Base-by-base conservation (phyloP, 352 stramenopile genomes). In the Phytophthora pistaciae region DNA sequence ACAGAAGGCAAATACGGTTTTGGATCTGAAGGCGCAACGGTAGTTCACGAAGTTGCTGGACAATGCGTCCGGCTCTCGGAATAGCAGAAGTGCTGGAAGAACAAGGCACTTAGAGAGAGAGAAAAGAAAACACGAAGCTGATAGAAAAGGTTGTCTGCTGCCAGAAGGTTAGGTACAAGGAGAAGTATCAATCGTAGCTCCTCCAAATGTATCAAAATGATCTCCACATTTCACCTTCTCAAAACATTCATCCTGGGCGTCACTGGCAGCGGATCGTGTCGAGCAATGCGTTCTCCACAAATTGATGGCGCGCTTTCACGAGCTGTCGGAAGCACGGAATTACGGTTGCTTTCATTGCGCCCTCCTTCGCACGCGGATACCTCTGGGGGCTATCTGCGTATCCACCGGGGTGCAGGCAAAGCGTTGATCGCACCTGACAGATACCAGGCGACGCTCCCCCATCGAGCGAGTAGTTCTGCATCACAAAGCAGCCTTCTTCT, bases 401-500 rank as follows among this genome's bases (percentile, higher is more conserved):
- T 44, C 31, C 21, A 31, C 27, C 46, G 14, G 54, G 62, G 20
- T 58, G 11, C 33, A 69, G 42, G 50, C 42, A 25, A 29, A 69
- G 8, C 14, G 50, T 33, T 13, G 44, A 64, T 44, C 42, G 40
- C 14, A 23, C 7, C 20, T 63, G 54, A 14, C 29, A 69, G 2
- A 63, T 58, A 52, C 62, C 42, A n/a, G 62, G 27, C 27, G 29
- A 33, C 29, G 29, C 16, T 25, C n/a, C 57, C 8, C 58, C n/a
- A 25, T 60, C 48, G 9, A 23, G n/a, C 29, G 21, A n/a, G 42
- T 58, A 64, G 5, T 58, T 16, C 11, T 53, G 33, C 42, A 69
- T n/a, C 20, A 69, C 53, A 64, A 60, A 59, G 23, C 42, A 64
- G 11, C 53, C 53, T 63, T 18, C 54, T 63, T 69, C 62, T 46